Base-by-base conservation (phyloP, 345 rosid species). In the Citrus australasica region DNA sequence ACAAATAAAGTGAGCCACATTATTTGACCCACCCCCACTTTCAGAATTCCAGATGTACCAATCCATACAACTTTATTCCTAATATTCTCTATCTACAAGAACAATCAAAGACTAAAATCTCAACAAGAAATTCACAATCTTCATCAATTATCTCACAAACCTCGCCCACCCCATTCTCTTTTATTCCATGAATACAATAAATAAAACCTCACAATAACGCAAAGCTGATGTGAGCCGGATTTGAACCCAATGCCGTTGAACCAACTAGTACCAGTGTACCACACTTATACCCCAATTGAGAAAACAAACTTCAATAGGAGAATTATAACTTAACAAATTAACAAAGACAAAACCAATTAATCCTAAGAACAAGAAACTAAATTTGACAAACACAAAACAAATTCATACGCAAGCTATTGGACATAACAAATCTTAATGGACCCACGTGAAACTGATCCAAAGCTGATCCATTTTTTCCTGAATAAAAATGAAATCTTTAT, bases 41-140 rank as follows among this genome's bases (percentile, higher is more conserved):
- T 42, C 79, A 77, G 53, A 68, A 71, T 71, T 71, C 25, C 38
- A 22, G 33, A 60, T 9, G 0, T 6, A 63, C 28, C 32, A 28
- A 3, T 9, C 72, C 25, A 5, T 46, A 2, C 10, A 28, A 56
- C 28, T 67, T 64, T 38, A 79, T 42, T 48, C 40, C 78, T 10
- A 8, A 61, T 64, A 78, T 76, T 74, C 74, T 78, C 74, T 70
- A 58, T 75, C 71, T 64, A 83, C 72, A 83, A 82, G 73, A 60
- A 65, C 53, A 48, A 40, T 35, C 2, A 70, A 79, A 71, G 37
- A 65, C 72, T 42, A 56, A 42, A 25, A 46, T n/a, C n/a, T n/a
- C 72, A 55, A 51, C 48, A 68, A 21, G 5, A 48, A n/a, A 9
- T 46, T 40, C 30, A 22, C n/a, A 13, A 13, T 17, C 27, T 58